phyloP scores from a whole-genome alignment of 768 basidiomycete species.

The Scleroderma bovista region DNA sequence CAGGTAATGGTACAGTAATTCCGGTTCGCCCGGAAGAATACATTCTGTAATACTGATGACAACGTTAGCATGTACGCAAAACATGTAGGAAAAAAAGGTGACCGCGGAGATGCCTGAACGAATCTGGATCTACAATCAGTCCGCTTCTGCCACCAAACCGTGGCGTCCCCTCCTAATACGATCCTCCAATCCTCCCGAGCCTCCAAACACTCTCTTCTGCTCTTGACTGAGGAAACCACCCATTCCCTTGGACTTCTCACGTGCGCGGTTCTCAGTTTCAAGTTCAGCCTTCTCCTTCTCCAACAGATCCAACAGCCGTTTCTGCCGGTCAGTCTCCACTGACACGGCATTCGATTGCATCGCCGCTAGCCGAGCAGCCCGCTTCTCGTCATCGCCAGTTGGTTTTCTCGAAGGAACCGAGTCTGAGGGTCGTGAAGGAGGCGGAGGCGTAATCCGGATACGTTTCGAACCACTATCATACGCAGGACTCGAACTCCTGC shows the following conservation, averaged over 20 bases:
- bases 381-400: conserved; percentile 40
- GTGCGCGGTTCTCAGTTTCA: conserved; percentile 62
- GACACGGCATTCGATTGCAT: conserved; percentile 75
- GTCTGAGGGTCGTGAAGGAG: conserved; percentile 11
- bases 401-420: conserved; percentile 7
- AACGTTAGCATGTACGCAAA: background rate
- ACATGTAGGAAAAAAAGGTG: background rate
- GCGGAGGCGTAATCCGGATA: conserved; percentile 40
- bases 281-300: conserved; percentile 75
- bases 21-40: background rate
- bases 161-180: conserved; percentile 68
- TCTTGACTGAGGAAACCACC: conserved; percentile 79
- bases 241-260: conserved; percentile 71
- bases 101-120: background rate
- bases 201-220: conserved; percentile 81
- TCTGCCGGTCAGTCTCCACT: conserved; percentile 64
- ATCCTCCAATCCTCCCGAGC: conserved; percentile 72
- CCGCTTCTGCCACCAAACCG: conserved; percentile 58
- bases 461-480: conserved; percentile 37
- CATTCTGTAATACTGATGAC: conserved; percentile 7
- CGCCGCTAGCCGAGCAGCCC: conserved; percentile 83
- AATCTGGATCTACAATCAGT: conserved; percentile 10
- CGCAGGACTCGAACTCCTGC: conserved; percentile 32
- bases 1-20: background rate
- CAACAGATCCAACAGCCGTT: conserved; percentile 60